Conservation (phyloP, 1,139 yeast species). For the Protomyces arabidopsidicola region DNA sequence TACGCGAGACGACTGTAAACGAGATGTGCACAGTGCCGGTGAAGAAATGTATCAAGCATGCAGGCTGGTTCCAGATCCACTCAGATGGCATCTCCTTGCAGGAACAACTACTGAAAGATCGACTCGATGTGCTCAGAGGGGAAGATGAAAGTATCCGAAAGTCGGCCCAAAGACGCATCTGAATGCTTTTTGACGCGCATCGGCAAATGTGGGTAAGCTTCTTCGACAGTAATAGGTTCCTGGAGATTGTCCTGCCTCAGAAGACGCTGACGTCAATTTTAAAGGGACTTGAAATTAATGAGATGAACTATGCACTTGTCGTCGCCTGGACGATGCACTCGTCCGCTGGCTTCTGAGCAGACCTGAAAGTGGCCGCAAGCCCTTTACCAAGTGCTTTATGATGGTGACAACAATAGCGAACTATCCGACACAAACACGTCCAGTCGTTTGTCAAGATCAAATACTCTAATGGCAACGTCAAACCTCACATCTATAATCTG, state of each 20-base stretch:
- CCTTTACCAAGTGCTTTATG: no score
- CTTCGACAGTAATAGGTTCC: not conserved
- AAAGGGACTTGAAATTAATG: no score
- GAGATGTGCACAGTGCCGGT: slow-evolving; percentile 57
- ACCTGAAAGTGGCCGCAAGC: no score
- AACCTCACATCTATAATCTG: no score
- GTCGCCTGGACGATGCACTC: not conserved
- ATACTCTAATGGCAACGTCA: no score
- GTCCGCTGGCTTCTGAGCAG: not conserved
- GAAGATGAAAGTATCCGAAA: slow-evolving; percentile 30
- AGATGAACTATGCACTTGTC: not conserved
- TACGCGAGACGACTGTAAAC: slow-evolving; percentile 34
- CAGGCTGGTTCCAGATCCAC: slow-evolving; percentile 58
- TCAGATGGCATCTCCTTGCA: slow-evolving; percentile 32
- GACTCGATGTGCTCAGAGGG: slow-evolving; percentile 27
- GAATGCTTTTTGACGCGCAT: not conserved
- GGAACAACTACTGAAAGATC: slow-evolving; percentile 27
- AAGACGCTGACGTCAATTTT: no score
- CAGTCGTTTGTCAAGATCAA: no score
- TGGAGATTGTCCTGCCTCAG: not conserved
- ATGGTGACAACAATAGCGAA: no score
- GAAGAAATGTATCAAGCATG: slow-evolving; percentile 61
- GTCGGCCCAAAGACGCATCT: slow-evolving; percentile 10
- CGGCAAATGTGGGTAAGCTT: not conserved
- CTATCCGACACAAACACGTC: no score